Evolutionary conservation across 768 basidiomycete species (phyloP), one percentile per base, ranked within the genome.

Genomic region (Inosperma sp.): DNA sequence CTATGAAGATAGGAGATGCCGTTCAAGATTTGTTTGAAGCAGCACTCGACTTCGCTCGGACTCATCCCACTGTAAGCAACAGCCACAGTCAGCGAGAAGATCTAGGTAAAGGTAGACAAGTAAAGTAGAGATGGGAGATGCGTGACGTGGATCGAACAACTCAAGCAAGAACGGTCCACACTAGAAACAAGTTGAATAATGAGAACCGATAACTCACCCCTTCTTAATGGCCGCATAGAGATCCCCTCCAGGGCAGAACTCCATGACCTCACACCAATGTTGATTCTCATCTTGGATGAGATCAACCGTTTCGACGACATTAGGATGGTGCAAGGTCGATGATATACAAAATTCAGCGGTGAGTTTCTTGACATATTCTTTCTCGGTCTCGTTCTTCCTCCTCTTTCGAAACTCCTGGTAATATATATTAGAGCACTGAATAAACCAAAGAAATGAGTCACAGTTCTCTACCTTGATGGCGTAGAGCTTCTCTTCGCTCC

Each of bases 261-360:
- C 96, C 95, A 99, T 98, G 39, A 99, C 95, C 67, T 98, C 96
- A 64, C 95, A 99, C 95, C 95, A 99, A 63, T 93, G 85, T 55
- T 91, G 85, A 55, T 73, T 81, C 70, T 99, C 95, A 68, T 99
- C 96, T 62, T 99, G 96, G n/a, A 99, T 88, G 52, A 99, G 84
- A 68, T 99, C 95, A 52, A 99, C 95, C 5, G 95, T 99, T 74
- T 98, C 94, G 64, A 98, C 94, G 61, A 98, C 81, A 66, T 98
- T 98, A 62, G 83, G 74, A 64, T 95, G 93, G 65, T 92, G 91
- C 23, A 98, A 70, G 2, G 94, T 96, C 30, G 94, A 96, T 36
- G 92, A 94, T 56, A 98, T 98, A 70, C 94, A 98, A 71, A 97
- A 98, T 67, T 98, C 95, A 21, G 95, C 93, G 5, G 95, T 99